phyloP scores from a whole-genome alignment of 331 rosid species.

The Erythrophleum ivorense region DNA sequence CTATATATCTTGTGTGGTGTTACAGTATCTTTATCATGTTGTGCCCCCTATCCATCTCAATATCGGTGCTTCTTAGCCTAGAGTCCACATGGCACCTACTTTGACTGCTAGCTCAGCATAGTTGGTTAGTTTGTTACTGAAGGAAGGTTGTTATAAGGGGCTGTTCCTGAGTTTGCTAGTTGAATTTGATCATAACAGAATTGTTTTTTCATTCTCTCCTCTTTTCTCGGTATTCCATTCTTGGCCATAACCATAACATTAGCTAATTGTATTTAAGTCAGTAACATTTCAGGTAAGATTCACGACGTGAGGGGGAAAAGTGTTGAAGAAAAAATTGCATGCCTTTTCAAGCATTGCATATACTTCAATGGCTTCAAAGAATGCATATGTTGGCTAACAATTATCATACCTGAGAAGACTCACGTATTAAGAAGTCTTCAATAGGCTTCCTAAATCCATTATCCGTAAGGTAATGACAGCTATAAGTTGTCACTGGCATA shows the following conservation, averaged over 20 bases:
- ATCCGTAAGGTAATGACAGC: conserved; percentile 82
- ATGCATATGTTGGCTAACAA: conserved; percentile 6
- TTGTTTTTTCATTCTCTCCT: not conserved
- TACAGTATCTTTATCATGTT: not conserved
- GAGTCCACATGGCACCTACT: not conserved
- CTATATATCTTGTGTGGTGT: not conserved
- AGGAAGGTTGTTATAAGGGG: not conserved
- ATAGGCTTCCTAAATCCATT: conserved; percentile 70
- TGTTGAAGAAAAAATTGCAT: conserved; percentile 10
- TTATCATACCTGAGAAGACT: conserved; percentile 78
- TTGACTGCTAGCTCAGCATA: not conserved
- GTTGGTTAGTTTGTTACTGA: not conserved
- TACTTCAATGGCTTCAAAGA: conserved; percentile 20
- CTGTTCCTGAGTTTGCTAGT: too few species aligned
- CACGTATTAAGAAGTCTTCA: conserved; percentile 72
- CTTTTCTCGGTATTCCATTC: not conserved
- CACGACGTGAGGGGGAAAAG: not conserved
- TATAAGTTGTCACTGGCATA: conserved; percentile 84
- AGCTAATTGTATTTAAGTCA: conserved; percentile 7
- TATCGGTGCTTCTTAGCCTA: not conserved
- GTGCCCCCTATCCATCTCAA: not conserved
- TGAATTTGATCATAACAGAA: not conserved
- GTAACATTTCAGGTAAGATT: not conserved
- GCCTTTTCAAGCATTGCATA: not conserved
- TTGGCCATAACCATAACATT: not conserved